Evolutionary conservation across 805 yeast species (phyloP), one percentile per base, ranked within the genome.

Genomic region (Yarrowia hollandica): DNA sequence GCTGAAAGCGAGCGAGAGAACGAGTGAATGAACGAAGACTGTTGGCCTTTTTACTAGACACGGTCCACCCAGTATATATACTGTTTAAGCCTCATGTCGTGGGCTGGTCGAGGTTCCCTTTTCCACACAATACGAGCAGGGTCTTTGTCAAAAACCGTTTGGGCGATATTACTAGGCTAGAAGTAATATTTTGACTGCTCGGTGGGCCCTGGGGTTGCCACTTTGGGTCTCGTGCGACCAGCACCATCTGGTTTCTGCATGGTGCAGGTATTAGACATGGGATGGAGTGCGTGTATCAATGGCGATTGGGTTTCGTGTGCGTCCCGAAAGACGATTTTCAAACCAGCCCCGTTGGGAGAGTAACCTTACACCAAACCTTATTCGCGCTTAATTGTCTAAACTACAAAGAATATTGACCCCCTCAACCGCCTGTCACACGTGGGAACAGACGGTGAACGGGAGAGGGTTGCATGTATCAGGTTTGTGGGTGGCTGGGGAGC

Each of bases 271-370:
- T 12, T 12, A 41, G 48, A 41, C 48, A 26, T 41, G 33, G 48
- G 33, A 26, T 26, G 33, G 23, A 11, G 15, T 41, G 48, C 33
- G 33, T 26, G 15, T 11, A 16, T 37, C 31, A 25, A 25, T 3
- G 48, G 15, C 31, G 46, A 41, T 41, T 41, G 48, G 16, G 48
- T 41, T 41, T 41, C 5, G 21, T 2, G 4, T 9, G 11, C 9
- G 10, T 25, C 48, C 31, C 5, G 6, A 11, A 25, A 18, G 33
- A 26, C 31, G 33, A 16, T 11, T 12, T 4, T 11, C 6, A 7
- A 26, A 14, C 48, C 48, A 41, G 48, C 48, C 48, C 46, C 44
- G 44, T 39, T 39, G 48, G 33, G 48, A 41, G 31, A 11, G 22
- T 28, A n/a, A n/a, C n/a, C n/a, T n/a, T 26, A 26, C 11, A 12